Base-by-base conservation (phyloP, 2,329 filamentous ascomycete species). In the Clarireedia hainanense region DNA sequence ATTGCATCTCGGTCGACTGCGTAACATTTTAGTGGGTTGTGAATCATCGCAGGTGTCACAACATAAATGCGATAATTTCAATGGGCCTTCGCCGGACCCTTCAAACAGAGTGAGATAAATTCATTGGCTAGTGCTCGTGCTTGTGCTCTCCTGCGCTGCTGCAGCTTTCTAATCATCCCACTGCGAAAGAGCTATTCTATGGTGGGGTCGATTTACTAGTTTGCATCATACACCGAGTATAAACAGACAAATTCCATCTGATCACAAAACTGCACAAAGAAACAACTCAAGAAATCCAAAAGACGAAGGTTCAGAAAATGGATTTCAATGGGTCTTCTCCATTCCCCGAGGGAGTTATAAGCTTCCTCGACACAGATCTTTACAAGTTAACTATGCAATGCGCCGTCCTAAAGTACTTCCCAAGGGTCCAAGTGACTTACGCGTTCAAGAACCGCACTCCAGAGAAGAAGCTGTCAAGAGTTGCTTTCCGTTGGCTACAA, bases 311-410 rank as follows among this genome's bases (percentile, higher is more conserved):
- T 17, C 17, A 42, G 15, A 67, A 81, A 84, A 85, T 86, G 82
- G 80, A 82, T 61, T 85, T 85, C 72, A 83, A 85, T 70, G 81
- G 78, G 73, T 80, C 80, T 34, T 82, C 80, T 55, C 80, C 81
- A 56, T 85, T 80, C 60, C 85, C 87, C 4, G 87, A 89, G 73
- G 89, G 88, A 51, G 83, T 92, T 68, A 88, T 84, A 67, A 92
- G 88, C 67, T 86, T 94, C 68, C 77, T 94, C 54, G 89, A 94
- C 68, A 92, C 88, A 15, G 83, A 86, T 64, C 69, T 99, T 59
- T 99, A 70, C 61, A 99, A 99, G 74, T 74, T 99, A 72, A 99
- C 94, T 20, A 99, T 99, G 94, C 94, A 99, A 85, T 96, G 89
- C 69, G 91, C 91, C 59, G 86, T 97, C 62, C 80, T 95, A 64